phyloP scores from a whole-genome alignment of 2,329 filamentous ascomycete genomes.

The Pseudocercospora vitis region DNA sequence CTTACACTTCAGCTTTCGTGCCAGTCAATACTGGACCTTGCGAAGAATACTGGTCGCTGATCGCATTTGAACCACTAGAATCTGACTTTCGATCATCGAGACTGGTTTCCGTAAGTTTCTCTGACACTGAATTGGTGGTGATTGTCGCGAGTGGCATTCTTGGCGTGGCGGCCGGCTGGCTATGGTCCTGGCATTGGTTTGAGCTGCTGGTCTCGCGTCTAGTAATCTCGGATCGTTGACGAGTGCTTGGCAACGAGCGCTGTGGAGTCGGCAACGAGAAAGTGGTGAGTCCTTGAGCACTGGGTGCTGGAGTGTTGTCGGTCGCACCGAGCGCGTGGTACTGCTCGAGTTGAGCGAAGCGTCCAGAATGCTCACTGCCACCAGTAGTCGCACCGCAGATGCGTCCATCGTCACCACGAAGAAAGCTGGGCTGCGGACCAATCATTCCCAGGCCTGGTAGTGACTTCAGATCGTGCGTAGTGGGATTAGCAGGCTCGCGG shows the following conservation, averaged over 20 bases:
- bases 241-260: conserved; percentile 3
- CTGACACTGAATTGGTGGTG: conserved; percentile 8
- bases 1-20: conserved; percentile 9
- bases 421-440: neutral
- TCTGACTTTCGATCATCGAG: conserved; percentile 9
- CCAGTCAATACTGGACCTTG: conserved; percentile 17
- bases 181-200: conserved; percentile 5
- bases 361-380: neutral
- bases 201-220: too few species aligned
- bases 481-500: neutral
- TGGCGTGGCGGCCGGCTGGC: neutral
- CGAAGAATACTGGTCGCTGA: conserved; percentile 22
- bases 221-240: neutral
- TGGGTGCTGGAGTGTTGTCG: neutral
- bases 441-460: conserved; percentile 4
- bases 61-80: conserved; percentile 9
- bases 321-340: conserved; percentile 11
- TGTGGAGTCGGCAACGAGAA: conserved; percentile 18
- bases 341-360: conserved; percentile 17
- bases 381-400: conserved; percentile 1
- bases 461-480: conserved; percentile 3
- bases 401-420: conserved; percentile 6
- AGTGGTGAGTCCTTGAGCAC: neutral
- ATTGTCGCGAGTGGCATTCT: neutral
- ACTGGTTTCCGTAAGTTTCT: neutral